Conservation (phyloP, 108 stramenopile species). For the Pseudonitzschia delicatissima region DNA sequence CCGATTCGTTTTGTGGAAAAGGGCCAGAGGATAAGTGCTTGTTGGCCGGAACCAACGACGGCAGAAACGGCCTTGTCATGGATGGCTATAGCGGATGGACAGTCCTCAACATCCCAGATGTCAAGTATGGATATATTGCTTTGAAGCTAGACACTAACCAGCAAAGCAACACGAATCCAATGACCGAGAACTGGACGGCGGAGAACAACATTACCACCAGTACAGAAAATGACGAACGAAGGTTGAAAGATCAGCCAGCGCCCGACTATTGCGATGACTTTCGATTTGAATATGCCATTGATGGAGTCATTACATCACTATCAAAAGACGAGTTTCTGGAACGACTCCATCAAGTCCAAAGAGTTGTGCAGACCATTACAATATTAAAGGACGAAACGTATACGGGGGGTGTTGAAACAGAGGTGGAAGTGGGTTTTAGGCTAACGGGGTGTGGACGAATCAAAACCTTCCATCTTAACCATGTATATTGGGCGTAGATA, state of each 20-base stretch:
- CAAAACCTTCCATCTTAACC: slow-evolving; percentile 44
- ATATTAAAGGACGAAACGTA: slow-evolving; percentile 58
- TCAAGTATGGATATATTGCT: slow-evolving; percentile 70
- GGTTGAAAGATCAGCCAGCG: not conserved
- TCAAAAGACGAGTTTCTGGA: slow-evolving; percentile 42
- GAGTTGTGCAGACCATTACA: slow-evolving; percentile 42
- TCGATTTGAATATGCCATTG: slow-evolving; percentile 64
- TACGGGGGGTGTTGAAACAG: slow-evolving; percentile 31
- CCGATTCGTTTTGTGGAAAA: slow-evolving; percentile 47
- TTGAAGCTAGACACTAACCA: slow-evolving; percentile 55
- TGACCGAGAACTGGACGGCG: slow-evolving; percentile 16
- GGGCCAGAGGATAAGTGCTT: slow-evolving; percentile 43
- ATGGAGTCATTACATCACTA: slow-evolving; percentile 52
- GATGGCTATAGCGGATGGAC: slow-evolving; percentile 73
- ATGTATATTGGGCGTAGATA: slow-evolving; percentile 71
- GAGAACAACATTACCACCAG: slow-evolving; percentile 7
- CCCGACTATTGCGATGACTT: slow-evolving; percentile 49
- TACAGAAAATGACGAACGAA: not conserved
- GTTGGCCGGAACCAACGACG: slow-evolving; percentile 62
- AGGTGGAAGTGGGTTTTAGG: slow-evolving; percentile 64
- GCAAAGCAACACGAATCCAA: slow-evolving; percentile 18
- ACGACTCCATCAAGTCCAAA: slow-evolving; percentile 22
- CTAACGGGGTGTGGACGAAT: slow-evolving; percentile 43
- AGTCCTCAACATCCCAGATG: slow-evolving; percentile 41
- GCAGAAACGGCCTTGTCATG: slow-evolving; percentile 55